Percentiles rank a stretch among this genome's conserved stretches.
Evolutionary conservation across 2,329 filamentous ascomycete species (phyloP).

Genomic region (Rachicladosporium sp.): DNA sequence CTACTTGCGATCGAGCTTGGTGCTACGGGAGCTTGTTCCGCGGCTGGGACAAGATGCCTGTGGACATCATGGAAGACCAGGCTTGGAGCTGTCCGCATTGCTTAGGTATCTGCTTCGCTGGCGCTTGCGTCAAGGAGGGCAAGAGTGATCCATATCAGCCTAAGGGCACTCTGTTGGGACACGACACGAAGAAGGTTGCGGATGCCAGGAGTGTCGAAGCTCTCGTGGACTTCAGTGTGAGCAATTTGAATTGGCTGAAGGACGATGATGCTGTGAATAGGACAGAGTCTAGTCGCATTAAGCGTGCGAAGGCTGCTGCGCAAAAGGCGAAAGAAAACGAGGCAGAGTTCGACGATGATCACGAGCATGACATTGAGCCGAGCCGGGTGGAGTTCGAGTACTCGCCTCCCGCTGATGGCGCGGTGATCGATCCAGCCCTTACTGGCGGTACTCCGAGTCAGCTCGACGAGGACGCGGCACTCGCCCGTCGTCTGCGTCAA

Average conservation of each 20-base stretch:
- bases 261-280: constrained; percentile 33
- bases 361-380: constrained; percentile 22
- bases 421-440: constrained; percentile 24
- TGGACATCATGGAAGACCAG: constrained; percentile 65
- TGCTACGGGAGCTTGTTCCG: constrained; percentile 91
- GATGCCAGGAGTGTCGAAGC: constrained; percentile 84
- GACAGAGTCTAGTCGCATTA: constrained; percentile 25
- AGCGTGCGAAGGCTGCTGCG: constrained; percentile 40
- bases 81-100: constrained; percentile 87
- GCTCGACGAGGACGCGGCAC: constrained; percentile 16
- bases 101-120: constrained; percentile 75
- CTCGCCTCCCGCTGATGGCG: constrained; percentile 22
- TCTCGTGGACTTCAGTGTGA: constrained; percentile 78
- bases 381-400: constrained; percentile 30
- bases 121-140: constrained; percentile 55
- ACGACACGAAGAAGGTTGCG: constrained; percentile 80
- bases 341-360: constrained; percentile 33
- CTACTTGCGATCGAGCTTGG: constrained; percentile 62
- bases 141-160: constrained; percentile 72
- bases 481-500: constrained; percentile 18
- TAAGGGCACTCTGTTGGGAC: constrained; percentile 74
- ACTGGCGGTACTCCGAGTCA: constrained; percentile 10
- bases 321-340: constrained; percentile 38
- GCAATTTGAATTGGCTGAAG: constrained; percentile 74
- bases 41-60: constrained; percentile 81